Percentiles rank a stretch among this genome's conserved stretches.
phyloP scores from a whole-genome alignment of 2,329 filamentous ascomycete genomes.

The Paracoccidioides lutzii region DNA sequence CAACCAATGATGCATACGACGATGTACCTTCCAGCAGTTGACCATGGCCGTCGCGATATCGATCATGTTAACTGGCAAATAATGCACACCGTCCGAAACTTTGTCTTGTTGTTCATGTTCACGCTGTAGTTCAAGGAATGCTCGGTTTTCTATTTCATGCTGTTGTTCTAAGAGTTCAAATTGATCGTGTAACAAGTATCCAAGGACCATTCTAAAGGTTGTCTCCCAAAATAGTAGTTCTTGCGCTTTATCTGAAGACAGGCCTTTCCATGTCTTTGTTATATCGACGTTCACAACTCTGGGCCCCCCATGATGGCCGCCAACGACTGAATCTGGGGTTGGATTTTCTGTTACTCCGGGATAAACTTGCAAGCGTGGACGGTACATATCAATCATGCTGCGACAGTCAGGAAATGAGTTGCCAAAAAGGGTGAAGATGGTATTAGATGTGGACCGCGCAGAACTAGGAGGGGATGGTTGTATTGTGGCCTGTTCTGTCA shows the following conservation, averaged over 20 bases:
- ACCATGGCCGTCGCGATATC: slow-evolving; percentile 7
- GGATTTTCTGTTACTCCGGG: background rate
- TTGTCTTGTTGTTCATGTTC: background rate
- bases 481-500: background rate
- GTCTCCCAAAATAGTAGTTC: slow-evolving; percentile 12
- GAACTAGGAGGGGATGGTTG: background rate
- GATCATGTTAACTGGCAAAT: slow-evolving; percentile 6
- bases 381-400: slow-evolving; percentile 5
- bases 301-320: slow-evolving; percentile 14
- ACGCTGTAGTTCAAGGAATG: background rate
- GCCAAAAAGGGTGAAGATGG: slow-evolving; percentile 6
- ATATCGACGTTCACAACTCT: slow-evolving; percentile 7
- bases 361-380: slow-evolving; percentile 2
- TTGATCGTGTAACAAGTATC: slow-evolving; percentile 9
- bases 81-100: background rate
- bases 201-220: slow-evolving; percentile 9
- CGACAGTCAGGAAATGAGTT: slow-evolving; percentile 2
- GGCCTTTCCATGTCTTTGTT: slow-evolving; percentile 13
- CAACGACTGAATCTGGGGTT: slow-evolving; percentile 1
- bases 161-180: slow-evolving; percentile 5
- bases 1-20: slow-evolving; percentile 5
- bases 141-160: background rate
- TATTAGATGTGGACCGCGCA: background rate
- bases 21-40: background rate
- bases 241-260: slow-evolving; percentile 11